These are phyloP conservation scores for Ascodesmis nigricans DNA, from an alignment of 495 filamentous ascomycete genomes.

Conservation along the genomic window DNA sequence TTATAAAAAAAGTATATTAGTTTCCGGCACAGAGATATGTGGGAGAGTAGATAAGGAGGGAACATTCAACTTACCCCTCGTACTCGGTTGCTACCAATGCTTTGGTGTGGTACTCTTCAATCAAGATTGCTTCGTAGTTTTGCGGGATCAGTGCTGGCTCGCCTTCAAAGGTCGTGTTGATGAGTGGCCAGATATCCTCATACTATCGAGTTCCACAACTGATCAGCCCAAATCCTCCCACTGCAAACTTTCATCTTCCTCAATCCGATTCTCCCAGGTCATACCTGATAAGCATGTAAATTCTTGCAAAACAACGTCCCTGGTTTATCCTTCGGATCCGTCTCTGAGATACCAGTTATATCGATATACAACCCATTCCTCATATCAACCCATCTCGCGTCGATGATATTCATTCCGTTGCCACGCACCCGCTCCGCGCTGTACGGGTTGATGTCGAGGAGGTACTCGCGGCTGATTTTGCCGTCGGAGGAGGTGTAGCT, in stretches of 20 bases:
- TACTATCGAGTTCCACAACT: constrained; percentile 24
- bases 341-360: constrained; percentile 58
- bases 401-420: constrained; percentile 57
- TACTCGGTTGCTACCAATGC: constrained; percentile 43
- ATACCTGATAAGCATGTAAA: constrained; percentile 46
- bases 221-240: constrained; percentile 7
- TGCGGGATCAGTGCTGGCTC: constrained; percentile 54
- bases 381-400: constrained; percentile 65
- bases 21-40: background rate
- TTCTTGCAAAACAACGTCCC: constrained; percentile 71
- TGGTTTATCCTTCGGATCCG: constrained; percentile 34
- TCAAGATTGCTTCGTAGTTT: constrained; percentile 46
- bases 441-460: constrained; percentile 63
- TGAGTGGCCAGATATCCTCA: constrained; percentile 54
- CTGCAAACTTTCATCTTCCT: background rate
- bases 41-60: background rate
- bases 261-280: constrained; percentile 4
- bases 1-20: background rate
- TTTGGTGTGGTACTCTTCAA: constrained; percentile 49
- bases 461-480: constrained; percentile 31
- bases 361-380: constrained; percentile 64
- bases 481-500: constrained; percentile 28
- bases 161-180: constrained; percentile 57
- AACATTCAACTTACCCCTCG: constrained; percentile 32
- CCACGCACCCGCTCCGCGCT: constrained; percentile 35